A percentile compares a stretch with the other conserved stretches of the same genome.
Conservation (phyloP, 768 basidiomycete species). For the Coprinopsis sp. region DNA sequence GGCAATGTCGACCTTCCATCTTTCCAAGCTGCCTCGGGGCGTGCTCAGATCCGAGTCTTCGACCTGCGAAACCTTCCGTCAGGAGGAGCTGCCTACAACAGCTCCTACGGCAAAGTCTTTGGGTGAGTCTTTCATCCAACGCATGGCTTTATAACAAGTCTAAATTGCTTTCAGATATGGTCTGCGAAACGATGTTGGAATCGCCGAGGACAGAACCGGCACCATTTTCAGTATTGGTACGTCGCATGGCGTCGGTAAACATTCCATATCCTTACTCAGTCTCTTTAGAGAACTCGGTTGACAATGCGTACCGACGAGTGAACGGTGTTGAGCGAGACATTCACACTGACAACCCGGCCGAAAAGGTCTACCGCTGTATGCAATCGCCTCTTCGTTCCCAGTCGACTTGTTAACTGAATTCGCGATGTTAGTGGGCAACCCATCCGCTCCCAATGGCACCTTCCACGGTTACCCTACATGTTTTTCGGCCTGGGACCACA, state of each 20-base stretch:
- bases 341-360: slow-evolving; percentile 6
- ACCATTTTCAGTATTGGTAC: slow-evolving; percentile 8
- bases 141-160: no score
- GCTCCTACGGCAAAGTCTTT: slow-evolving; percentile 1
- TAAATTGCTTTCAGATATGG: slow-evolving; percentile 2
- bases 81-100: slow-evolving; percentile 1
- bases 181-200: slow-evolving; percentile 7
- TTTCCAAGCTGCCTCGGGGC: not conserved
- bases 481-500: slow-evolving; percentile 5
- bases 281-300: slow-evolving; percentile 5
- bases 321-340: slow-evolving; percentile 6
- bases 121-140: slow-evolving; percentile 3
- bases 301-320: slow-evolving; percentile 3
- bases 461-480: slow-evolving; percentile 7
- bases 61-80: slow-evolving; percentile 2
- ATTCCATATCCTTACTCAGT: not conserved
- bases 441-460: not conserved
- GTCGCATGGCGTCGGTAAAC: not conserved
- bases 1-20: slow-evolving; percentile 7
- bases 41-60: slow-evolving; percentile 9
- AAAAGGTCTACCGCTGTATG: slow-evolving; percentile 7
- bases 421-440: not conserved
- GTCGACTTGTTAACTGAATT: not conserved
- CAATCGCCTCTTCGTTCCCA: not conserved
- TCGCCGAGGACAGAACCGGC: slow-evolving; percentile 7